Evolutionary conservation across 768 basidiomycete genomes (phyloP).

Genomic region (Podaxis mareebaensis): DNA sequence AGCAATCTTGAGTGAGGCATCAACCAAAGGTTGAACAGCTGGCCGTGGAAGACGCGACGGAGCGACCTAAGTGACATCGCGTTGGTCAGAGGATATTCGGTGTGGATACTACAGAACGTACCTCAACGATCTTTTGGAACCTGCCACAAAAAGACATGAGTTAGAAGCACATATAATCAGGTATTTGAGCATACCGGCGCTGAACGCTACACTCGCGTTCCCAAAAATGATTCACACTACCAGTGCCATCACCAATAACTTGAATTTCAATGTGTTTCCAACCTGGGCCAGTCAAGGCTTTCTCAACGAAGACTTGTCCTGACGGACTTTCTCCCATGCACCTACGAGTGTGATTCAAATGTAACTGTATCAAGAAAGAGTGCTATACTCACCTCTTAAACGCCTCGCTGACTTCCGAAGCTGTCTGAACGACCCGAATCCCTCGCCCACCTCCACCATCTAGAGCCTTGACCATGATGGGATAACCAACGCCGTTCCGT

Average conservation of each 20-base stretch:
- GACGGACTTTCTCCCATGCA: constrained; percentile 41
- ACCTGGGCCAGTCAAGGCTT: constrained; percentile 73
- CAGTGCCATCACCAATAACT: constrained; percentile 75
- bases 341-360: constrained; percentile 18
- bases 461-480: constrained; percentile 88
- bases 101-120: constrained; percentile 25
- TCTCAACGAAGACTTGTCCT: constrained; percentile 75
- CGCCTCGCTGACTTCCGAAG: constrained; percentile 69
- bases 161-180: background rate
- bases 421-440: constrained; percentile 81
- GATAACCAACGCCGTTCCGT: constrained; percentile 28
- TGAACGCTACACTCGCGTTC: constrained; percentile 94
- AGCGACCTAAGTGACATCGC: constrained; percentile 37
- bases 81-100: background rate
- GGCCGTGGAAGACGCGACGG: constrained; percentile 79
- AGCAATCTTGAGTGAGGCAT: constrained; percentile 80
- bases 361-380: background rate
- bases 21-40: constrained; percentile 64
- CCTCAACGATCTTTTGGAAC: constrained; percentile 87
- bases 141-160: constrained; percentile 20
- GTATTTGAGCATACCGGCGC: constrained; percentile 50
- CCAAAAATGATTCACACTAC: constrained; percentile 83
- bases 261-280: constrained; percentile 88
- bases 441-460: constrained; percentile 91
- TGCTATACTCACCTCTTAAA: constrained; percentile 53